Conservation (phyloP, 257 asterid species). For the Eustoma russellianum region DNA sequence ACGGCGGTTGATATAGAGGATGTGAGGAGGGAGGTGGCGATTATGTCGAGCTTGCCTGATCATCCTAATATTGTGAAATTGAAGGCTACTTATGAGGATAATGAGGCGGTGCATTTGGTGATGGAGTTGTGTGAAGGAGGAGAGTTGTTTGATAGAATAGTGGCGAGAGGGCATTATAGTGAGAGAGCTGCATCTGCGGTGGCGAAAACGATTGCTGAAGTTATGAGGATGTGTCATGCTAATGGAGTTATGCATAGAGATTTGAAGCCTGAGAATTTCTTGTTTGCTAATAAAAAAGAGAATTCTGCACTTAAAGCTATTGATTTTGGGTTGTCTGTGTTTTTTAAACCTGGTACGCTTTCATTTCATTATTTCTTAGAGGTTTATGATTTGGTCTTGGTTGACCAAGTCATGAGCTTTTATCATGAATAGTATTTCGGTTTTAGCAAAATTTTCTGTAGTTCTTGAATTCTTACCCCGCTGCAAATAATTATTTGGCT, state of each 20-base stretch:
- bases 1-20: conserved; percentile 86
- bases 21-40: conserved; percentile 88
- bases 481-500: too few species aligned
- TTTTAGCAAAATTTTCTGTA: background rate
- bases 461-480: too few species aligned
- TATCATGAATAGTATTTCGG: background rate
- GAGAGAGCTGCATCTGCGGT: conserved; percentile 84
- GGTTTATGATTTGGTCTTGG: too few species aligned
- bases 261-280: conserved; percentile 92
- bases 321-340: conserved; percentile 78
- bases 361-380: background rate
- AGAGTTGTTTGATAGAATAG: conserved; percentile 79
- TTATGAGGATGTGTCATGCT: conserved; percentile 73
- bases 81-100: conserved; percentile 84
- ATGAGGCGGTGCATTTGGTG: conserved; percentile 83
- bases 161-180: conserved; percentile 95
- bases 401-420: too few species aligned
- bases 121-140: conserved; percentile 98
- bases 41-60: conserved; percentile 84
- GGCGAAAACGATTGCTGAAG: conserved; percentile 76
- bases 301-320: conserved; percentile 72
- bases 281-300: conserved; percentile 83
- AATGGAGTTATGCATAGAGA: conserved; percentile 91
- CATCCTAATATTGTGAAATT: conserved; percentile 72
- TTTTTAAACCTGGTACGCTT: conserved; percentile 64